These are phyloP conservation scores for Coemansia sp. DNA, from an alignment of 192 early-diverging fungal genomes.

Conservation along the genomic window DNA sequence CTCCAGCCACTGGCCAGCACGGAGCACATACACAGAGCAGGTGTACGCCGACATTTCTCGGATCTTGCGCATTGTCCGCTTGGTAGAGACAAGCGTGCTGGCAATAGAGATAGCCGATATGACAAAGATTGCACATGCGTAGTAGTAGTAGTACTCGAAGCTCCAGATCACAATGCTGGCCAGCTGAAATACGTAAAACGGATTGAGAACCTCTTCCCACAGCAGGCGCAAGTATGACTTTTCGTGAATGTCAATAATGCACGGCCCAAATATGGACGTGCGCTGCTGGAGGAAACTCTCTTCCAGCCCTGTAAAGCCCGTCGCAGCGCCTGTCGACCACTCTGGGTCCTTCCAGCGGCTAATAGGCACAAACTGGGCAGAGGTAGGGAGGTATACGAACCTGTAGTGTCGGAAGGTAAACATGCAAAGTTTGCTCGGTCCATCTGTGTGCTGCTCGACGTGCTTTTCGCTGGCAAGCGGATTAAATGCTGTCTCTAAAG, in stretches of 20 bases:
- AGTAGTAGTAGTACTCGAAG: conserved; percentile 91
- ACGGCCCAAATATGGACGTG: conserved; percentile 61
- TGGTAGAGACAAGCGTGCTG: conserved; percentile 75
- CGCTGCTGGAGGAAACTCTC: conserved; percentile 52
- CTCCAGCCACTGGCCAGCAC: conserved; percentile 49
- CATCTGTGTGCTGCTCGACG: neutral
- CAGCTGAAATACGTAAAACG: conserved; percentile 79
- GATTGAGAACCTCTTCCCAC: conserved; percentile 69
- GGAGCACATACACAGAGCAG: conserved; percentile 69
- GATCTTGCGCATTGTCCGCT: conserved; percentile 61
- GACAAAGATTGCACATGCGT: conserved; percentile 84
- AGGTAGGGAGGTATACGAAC: conserved; percentile 24
- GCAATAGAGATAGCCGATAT: conserved; percentile 79
- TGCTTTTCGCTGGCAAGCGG: neutral
- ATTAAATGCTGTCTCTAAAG: conserved; percentile 5
- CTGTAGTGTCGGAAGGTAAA: conserved; percentile 43
- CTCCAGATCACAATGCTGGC: conserved; percentile 78
- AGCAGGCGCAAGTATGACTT: conserved; percentile 62
- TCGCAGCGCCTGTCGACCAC: conserved; percentile 15
- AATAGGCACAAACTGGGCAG: conserved; percentile 8
- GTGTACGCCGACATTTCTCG: conserved; percentile 77
- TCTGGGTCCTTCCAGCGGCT: conserved; percentile 41
- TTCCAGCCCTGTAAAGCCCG: conserved; percentile 46
- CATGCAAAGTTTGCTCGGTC: neutral
- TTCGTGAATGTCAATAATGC: conserved; percentile 66